Evolutionary conservation across 2,329 filamentous ascomycete species (phyloP), one percentile per base, ranked within the genome.

Genomic region (Diaporthe helianthi): DNA sequence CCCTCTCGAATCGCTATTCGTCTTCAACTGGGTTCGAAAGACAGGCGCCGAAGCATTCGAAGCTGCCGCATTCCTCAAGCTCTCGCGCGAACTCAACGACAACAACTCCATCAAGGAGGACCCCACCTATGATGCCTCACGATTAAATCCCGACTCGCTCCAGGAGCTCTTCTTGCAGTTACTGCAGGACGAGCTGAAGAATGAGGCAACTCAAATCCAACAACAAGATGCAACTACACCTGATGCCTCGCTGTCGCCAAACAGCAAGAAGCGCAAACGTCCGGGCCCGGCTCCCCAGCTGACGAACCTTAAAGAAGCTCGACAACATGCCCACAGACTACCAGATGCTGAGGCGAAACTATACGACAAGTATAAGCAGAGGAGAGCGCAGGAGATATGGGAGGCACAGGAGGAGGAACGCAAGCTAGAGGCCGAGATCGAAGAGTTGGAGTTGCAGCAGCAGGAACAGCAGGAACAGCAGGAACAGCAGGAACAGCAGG

Each of bases 101-200:
- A 94, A 97, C 78, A 83, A 87, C 22, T 84, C 93, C 72, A 85
- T 98, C 77, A 90, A 87, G 75, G 85, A 90, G 75, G 89, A 90
- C 80, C 84, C 84, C 53, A 86, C 86, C 41, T 97, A 92, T 82
- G 91, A 97, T 83, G 85, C 87, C 73, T 83, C 85, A 75, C 89
- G 94, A 72, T 82, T 98, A 78, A 91, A 85, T 58, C 89, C 94
- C 9, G 92, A 94, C 79, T 88, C 93, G 52, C 83, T 98, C 73
- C 89, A 92, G 79, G 87, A 91, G 76, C 85, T 96, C 65, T 98
- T 97, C 79, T 82, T 94, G 73, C 86, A 88, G 67, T 82, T 97
- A 69, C 80, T 98, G 77, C 88, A 88, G 73, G 92, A 97, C 73
- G 93, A 96, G 79, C 80, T 90, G 72, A 87, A 81, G 74, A 79